Evolutionary conservation across 129 eudicot species (phyloP).

Genomic region (Chrysanthemum lavandulifolium): DNA sequence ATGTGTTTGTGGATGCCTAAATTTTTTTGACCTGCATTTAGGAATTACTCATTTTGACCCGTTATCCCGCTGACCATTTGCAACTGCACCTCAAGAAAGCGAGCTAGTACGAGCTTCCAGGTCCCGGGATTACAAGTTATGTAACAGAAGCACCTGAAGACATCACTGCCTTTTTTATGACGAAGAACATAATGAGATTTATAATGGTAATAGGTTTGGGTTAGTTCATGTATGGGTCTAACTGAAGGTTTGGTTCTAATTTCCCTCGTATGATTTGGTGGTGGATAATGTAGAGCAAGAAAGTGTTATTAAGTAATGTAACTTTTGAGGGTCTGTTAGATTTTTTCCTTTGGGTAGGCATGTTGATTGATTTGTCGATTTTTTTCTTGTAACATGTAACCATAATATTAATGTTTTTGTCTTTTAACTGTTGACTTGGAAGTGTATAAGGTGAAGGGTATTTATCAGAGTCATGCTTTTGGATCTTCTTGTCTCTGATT

Average conservation of each 20-base stretch:
- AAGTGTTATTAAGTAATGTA: too few relatives aligned
- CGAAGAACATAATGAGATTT: background rate
- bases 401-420: background rate
- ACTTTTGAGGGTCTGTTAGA: background rate
- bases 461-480: background rate
- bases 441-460: too few relatives aligned
- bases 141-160: too few relatives aligned
- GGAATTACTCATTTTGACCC: too few relatives aligned
- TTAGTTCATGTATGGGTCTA: slow-evolving; percentile 54
- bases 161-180: background rate
- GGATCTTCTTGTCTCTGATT: background rate
- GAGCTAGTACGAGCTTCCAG: too few relatives aligned
- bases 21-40: too few relatives aligned
- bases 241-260: slow-evolving; percentile 28
- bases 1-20: too few relatives aligned
- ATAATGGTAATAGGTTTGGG: background rate
- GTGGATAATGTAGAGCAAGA: slow-evolving; percentile 8
- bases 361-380: background rate
- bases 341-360: slow-evolving; percentile 1
- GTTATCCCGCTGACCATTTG: too few relatives aligned
- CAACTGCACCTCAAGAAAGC: too few relatives aligned
- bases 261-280: background rate
- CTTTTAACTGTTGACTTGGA: background rate
- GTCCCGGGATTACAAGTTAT: too few relatives aligned
- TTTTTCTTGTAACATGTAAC: slow-evolving; percentile 8